Base-by-base conservation (phyloP, 305 asterid genomes). In the Solanum hybrid region DNA sequence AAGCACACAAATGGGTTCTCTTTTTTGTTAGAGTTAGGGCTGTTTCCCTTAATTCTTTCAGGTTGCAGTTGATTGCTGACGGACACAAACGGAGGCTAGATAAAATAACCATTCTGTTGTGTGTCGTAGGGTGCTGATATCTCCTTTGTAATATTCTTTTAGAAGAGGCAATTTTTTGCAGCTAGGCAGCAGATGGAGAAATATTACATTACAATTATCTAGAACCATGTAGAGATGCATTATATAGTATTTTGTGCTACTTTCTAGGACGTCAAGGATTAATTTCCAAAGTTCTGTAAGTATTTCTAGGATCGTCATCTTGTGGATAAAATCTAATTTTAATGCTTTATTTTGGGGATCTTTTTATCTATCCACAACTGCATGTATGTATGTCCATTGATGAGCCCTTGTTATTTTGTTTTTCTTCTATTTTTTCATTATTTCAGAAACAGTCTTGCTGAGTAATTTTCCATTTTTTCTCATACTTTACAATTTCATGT, bases 61-160 rank as follows among this genome's bases (percentile, higher is more conserved):
- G 29, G 69, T 51, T 90, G 88, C 84, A 79, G 91, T 80, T 71
- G 40, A 86, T 86, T 40, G 79, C 82, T 88, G 86, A 75, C 29
- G 87, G 81, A 89, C 73, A 60, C 66, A 51, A 86, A 77, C 86
- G 78, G 90, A 89, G 92, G 92, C 90, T 87, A 78, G 90, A 89
- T 88, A 89, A 90, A 93, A 91, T 90, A 89, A 93, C 91, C 91
- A 87, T 90, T 89, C 86, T 88, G 91, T 93, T 91, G 92, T 91
- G 92, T 93, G 90, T 91, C 86, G 60, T 94, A 88, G 91, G 91
- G 94, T 94, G 95, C 93, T 94, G 93, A 94, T 94, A 96, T 93
- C 91, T 90, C 92, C 89, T 94, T 94, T 96, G 97, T 95, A 96
- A 93, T 94, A 95, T 94, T 94, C 98, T 92, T 96, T 95, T 94